Percentiles rank a stretch among this genome's conserved stretches.
Evolutionary conservation across 2,329 filamentous ascomycete genomes (phyloP).

Genomic region (Drechmeria coniospora): DNA sequence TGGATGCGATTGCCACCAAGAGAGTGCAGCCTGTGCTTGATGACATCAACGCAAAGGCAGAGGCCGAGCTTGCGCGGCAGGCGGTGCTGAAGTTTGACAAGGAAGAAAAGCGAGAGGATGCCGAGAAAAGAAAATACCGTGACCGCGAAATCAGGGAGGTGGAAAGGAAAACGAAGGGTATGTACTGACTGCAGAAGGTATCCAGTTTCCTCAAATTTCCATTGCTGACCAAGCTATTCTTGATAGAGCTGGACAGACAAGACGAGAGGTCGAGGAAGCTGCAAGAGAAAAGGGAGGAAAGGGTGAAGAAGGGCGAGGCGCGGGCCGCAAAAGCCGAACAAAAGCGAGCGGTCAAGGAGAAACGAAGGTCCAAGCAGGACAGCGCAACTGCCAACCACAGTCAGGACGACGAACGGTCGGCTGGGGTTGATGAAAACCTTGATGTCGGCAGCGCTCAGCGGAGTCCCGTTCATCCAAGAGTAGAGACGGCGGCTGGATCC

Average conservation of each 20-base stretch:
- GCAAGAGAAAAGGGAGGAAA: conserved; percentile 13
- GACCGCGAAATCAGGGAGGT: conserved; percentile 39
- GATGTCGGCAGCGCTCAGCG: conserved; percentile 1
- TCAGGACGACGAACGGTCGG: conserved; percentile 3
- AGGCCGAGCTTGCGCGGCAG: conserved; percentile 53
- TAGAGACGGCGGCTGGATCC: conserved; percentile 2
- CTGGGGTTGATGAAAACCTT: conserved; percentile 4
- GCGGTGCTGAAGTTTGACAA: conserved; percentile 49
- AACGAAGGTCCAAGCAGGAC: conserved; percentile 25
- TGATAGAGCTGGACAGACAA: conserved; percentile 30
- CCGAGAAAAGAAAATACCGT: conserved; percentile 28
- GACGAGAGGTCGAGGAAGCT: conserved; percentile 14
- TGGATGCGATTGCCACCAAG: conserved; percentile 63
- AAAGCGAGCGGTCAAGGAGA: conserved; percentile 34
- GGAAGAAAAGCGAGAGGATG: conserved; percentile 38
- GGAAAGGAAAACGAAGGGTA: conserved; percentile 43
- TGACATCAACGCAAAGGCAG: conserved; percentile 67
- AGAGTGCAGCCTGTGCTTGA: conserved; percentile 72
- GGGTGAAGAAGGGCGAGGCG: conserved; percentile 33
- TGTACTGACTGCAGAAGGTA: conserved; percentile 19
- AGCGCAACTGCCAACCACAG: conserved; percentile 5
- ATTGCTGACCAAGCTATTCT: conserved; percentile 5
- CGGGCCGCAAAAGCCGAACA: conserved; percentile 37
- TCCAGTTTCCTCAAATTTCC: not conserved
- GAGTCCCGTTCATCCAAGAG: not conserved